These are phyloP conservation scores for Posidonia australis DNA, from an alignment of 106 monocot species.

Conservation along the genomic window DNA sequence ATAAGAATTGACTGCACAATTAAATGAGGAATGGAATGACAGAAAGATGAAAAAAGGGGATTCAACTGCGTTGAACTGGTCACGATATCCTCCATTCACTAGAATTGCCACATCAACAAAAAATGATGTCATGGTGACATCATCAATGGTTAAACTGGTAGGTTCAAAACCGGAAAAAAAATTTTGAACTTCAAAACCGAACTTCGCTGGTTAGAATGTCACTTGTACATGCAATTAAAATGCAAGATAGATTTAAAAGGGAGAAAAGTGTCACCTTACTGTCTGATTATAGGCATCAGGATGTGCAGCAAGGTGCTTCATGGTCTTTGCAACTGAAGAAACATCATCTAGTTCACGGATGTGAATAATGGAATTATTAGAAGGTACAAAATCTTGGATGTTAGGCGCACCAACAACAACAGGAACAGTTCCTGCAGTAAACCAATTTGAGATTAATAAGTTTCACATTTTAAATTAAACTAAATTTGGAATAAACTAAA, in stretches of 20 bases:
- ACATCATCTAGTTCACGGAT: slow-evolving; percentile 51
- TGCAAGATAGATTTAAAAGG: not conserved
- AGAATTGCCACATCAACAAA: no score
- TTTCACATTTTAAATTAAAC: not conserved
- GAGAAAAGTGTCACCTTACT: slow-evolving; percentile 33
- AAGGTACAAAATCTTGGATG: slow-evolving; percentile 82
- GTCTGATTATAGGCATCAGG: slow-evolving; percentile 70
- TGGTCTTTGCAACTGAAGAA: slow-evolving; percentile 44
- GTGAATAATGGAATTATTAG: slow-evolving; percentile 57
- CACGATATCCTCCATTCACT: no score
- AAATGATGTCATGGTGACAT: no score
- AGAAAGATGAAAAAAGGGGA: no score
- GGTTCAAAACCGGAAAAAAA: no score
- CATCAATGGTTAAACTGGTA: no score
- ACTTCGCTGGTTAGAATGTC: no score
- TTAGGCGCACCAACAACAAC: slow-evolving; percentile 94
- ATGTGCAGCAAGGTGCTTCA: slow-evolving; percentile 55
- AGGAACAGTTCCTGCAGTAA: slow-evolving; percentile 57
- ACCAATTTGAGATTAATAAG: not conserved
- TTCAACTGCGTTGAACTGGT: no score
- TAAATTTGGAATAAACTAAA: not conserved
- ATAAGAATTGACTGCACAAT: no score
- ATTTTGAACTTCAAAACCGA: no score
- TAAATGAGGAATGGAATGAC: no score
- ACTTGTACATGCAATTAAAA: not conserved